Conservation (phyloP, 2,329 filamentous ascomycete species). For the Microsporum canis region DNA sequence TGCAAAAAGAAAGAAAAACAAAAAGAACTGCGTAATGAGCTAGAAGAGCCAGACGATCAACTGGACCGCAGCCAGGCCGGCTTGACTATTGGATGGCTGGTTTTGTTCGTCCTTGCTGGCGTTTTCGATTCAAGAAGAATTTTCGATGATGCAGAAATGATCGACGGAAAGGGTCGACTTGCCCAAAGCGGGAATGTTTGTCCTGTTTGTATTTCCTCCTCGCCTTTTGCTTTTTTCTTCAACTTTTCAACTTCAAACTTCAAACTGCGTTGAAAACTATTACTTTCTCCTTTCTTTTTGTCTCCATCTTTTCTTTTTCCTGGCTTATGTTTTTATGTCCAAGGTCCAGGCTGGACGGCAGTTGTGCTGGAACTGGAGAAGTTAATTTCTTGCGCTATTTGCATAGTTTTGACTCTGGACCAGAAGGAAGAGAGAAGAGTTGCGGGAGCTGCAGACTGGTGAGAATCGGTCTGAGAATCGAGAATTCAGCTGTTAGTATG, state of each 20-base stretch:
- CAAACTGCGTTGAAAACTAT: background rate
- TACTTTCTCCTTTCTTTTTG: conserved; percentile 4
- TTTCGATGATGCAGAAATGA: background rate
- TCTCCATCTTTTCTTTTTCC: background rate
- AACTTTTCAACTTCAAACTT: background rate
- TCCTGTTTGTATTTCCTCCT: conserved; percentile 6
- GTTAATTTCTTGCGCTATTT: background rate
- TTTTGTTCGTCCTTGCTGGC: conserved; percentile 4
- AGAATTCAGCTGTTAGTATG: background rate
- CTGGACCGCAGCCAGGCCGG: conserved; percentile 4
- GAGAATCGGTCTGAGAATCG: background rate
- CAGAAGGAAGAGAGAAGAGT: background rate
- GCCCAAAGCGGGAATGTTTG: conserved; percentile 6
- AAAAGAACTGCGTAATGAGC: background rate
- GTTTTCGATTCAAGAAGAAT: conserved; percentile 7
- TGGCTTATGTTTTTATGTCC: background rate
- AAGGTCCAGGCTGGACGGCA: background rate
- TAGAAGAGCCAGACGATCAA: conserved; percentile 10
- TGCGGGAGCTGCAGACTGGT: background rate
- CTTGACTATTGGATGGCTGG: conserved; percentile 7
- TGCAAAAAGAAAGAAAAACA: background rate
- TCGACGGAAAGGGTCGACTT: background rate
- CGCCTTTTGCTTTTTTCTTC: background rate
- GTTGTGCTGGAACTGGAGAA: background rate
- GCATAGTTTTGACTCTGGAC: background rate